Evolutionary conservation across 1,284 basidiomycete species (phyloP).

Genomic region (Irpex rosettiformis): DNA sequence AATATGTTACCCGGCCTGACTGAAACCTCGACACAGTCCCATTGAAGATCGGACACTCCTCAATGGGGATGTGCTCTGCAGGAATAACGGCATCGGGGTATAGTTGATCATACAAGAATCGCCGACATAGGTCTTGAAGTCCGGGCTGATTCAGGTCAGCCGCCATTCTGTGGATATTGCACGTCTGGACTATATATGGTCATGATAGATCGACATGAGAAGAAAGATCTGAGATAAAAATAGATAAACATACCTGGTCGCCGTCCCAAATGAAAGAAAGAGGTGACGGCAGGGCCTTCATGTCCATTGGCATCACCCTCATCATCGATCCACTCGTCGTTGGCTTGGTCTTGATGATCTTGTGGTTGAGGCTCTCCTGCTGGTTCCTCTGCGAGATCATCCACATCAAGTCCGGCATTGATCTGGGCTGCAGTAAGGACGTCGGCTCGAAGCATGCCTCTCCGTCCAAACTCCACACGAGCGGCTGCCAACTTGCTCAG

Average conservation of each 20-base stretch:
- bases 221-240: neutral
- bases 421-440: neutral
- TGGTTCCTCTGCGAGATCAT: neutral
- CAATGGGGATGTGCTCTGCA: neutral
- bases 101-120: neutral
- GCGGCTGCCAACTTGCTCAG: conserved; percentile 27
- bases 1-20: conserved; percentile 25
- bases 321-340: neutral
- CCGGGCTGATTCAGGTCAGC: neutral
- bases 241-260: neutral
- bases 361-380: neutral
- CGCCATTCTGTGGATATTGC: neutral
- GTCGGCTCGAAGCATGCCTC: conserved; percentile 21
- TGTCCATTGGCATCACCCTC: neutral
- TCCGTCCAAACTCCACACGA: conserved; percentile 17
- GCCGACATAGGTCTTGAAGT: neutral
- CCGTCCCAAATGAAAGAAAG: neutral
- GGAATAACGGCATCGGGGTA: neutral
- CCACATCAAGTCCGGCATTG: neutral
- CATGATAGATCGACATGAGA: neutral
- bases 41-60: neutral
- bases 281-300: neutral
- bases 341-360: neutral
- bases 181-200: neutral
- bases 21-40: conserved; percentile 23